Percentiles rank a stretch among this genome's conserved stretches.
Evolutionary conservation across 2,329 filamentous ascomycete genomes (phyloP).

Genomic region (Colletotrichum spinosum): DNA sequence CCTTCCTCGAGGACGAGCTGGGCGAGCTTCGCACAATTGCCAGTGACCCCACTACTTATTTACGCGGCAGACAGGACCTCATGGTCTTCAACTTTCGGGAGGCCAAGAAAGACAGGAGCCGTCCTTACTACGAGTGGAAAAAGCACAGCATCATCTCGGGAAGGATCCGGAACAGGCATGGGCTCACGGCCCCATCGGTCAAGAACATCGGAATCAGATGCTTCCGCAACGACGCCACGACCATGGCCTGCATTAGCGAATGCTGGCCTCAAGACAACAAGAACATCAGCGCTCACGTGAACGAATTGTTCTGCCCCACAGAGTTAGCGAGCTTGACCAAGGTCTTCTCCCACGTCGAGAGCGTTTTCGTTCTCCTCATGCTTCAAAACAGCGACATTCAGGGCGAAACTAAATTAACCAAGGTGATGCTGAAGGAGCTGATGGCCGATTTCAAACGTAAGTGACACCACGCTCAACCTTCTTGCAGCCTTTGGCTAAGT

Average conservation of each 20-base stretch:
- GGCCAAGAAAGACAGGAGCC: neutral
- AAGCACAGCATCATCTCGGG: neutral
- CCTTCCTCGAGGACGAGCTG: constrained; percentile 36
- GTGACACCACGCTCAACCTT: no score
- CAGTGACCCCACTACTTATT: neutral
- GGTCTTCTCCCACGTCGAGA: constrained; percentile 10
- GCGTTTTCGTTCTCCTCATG: neutral
- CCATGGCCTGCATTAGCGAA: neutral
- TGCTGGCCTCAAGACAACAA: neutral
- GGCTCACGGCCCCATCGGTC: neutral
- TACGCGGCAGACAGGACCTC: constrained; percentile 2
- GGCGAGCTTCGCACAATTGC: neutral
- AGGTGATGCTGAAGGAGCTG: no score
- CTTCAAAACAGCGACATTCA: neutral
- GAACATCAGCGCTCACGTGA: neutral
- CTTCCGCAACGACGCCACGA: neutral
- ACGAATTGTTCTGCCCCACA: neutral
- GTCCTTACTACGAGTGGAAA: neutral
- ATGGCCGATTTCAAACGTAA: no score
- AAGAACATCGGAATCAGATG: neutral
- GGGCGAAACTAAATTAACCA: no score
- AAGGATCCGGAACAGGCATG: neutral
- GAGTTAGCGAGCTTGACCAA: neutral
- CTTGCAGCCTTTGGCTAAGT: no score
- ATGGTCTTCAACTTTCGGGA: neutral